A percentile compares a stretch with the other conserved stretches of the same genome.
Conservation (phyloP, 2,329 filamentous ascomycete species). For the Calonectria fujianensis region DNA sequence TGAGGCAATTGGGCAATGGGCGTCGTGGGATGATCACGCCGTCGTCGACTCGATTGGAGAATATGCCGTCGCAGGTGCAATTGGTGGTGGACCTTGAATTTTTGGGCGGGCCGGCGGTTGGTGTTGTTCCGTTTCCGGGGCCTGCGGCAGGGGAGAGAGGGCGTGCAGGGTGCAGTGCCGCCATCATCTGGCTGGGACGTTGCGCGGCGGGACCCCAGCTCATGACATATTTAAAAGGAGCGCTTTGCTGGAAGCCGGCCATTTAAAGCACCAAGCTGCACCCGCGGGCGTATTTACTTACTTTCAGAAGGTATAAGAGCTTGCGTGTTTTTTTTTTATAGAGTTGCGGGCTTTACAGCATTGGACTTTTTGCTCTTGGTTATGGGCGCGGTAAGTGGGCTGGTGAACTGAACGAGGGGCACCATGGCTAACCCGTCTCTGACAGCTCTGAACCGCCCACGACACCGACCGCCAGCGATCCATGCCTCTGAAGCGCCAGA, state of each 20-base stretch:
- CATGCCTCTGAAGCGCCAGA: slow-evolving; percentile 50
- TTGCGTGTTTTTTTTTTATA: background rate
- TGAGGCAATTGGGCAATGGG: slow-evolving; percentile 25
- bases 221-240: slow-evolving; percentile 29
- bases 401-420: slow-evolving; percentile 54
- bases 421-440: slow-evolving; percentile 50
- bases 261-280: slow-evolving; percentile 19
- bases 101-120: slow-evolving; percentile 47
- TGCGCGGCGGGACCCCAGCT: slow-evolving; percentile 29
- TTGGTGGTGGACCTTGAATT: slow-evolving; percentile 46
- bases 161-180: slow-evolving; percentile 41
- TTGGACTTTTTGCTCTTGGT: slow-evolving; percentile 8
- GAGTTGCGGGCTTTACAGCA: background rate
- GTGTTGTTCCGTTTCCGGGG: slow-evolving; percentile 59
- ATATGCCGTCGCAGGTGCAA: slow-evolving; percentile 29
- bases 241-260: slow-evolving; percentile 2
- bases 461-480: slow-evolving; percentile 42
- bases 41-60: slow-evolving; percentile 16
- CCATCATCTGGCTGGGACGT: slow-evolving; percentile 34
- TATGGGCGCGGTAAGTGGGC: slow-evolving; percentile 52
- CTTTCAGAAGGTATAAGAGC: background rate
- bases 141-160: slow-evolving; percentile 33
- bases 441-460: slow-evolving; percentile 47
- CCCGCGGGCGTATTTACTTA: background rate
- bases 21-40: slow-evolving; percentile 41